These are phyloP conservation scores for Trichosporon sp. DNA, from an alignment of 1,284 basidiomycete species.

Conservation along the genomic window DNA sequence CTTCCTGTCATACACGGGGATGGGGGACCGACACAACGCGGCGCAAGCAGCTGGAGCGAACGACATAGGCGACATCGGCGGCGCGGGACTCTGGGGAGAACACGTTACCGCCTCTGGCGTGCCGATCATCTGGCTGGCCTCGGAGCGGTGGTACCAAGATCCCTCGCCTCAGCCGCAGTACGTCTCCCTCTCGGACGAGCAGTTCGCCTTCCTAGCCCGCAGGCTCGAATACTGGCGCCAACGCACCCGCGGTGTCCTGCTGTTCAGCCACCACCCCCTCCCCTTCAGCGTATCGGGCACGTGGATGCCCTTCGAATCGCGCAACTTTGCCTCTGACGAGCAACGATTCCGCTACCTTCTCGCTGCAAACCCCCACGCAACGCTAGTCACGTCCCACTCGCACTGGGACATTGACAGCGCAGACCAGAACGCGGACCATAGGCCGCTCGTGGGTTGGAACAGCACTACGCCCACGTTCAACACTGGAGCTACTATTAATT, in stretches of 20 bases:
- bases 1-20: neutral
- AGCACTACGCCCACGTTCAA: neutral
- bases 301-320: neutral
- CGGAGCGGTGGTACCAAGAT: neutral
- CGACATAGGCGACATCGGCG: neutral
- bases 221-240: slow-evolving; percentile 1
- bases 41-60: neutral
- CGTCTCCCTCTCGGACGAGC: neutral
- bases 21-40: neutral
- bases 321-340: neutral
- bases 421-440: slow-evolving; percentile 2
- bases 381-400: slow-evolving; percentile 1
- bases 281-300: slow-evolving; percentile 1
- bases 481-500: slow-evolving; percentile 1
- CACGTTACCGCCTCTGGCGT: neutral
- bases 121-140: slow-evolving; percentile 2
- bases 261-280: slow-evolving; percentile 4
- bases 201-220: slow-evolving; percentile 5
- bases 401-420: slow-evolving; percentile 2
- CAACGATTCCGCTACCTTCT: neutral
- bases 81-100: slow-evolving; percentile 1
- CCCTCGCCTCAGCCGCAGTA: neutral
- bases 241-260: neutral
- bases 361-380: slow-evolving; percentile 1
- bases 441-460: neutral